Base-by-base conservation (phyloP, 139 green algal genomes). In the Gonium pectorale region DNA sequence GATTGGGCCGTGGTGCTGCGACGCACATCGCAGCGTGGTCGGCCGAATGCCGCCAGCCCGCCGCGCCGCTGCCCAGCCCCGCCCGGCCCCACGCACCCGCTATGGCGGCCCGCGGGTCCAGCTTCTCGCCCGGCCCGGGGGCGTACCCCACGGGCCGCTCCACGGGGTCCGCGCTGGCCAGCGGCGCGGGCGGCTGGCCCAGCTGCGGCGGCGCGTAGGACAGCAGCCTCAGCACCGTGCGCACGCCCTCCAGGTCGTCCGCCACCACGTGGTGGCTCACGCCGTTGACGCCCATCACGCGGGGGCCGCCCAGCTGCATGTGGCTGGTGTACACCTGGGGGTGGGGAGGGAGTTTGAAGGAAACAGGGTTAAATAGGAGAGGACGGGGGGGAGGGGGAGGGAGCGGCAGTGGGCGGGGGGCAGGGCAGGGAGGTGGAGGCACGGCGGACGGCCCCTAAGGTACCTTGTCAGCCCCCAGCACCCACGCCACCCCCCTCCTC, bases 211-310 rank as follows among this genome's bases (percentile, higher is more conserved):
- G 92, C 43, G 93, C 92, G 89, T 94, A 98, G 51, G 82, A 83
- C 46, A 99, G 88, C 93, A 97, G 59, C 27, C 56, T 41, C 41
- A 90, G 82, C 41, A 89, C 26, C 19, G 72, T 85, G 13, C 22
- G 43, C 0, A 91, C 90, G 22, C 95, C 97, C 52, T 95, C 92
- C 75, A 99, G 90, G 83, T 99, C 97, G 67, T 99, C 96, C n/a
- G 89, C 83, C 21, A 99, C 97, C 22, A 97, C 88, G 40, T 96
- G 92, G 89, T 99, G 97, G 24, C 92, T 95, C 38, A 99, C 96
- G 15, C 97, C 97, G 83, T 99, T 99, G 49, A 89, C 88, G 17
- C 92, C 97, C 97, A 99, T 99, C 11, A 99, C 86, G 15, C 90
- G 80, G 5, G 96, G 97, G 0, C 97, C 97, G 41, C 97, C 97